A percentile compares a stretch with the other conserved stretches of the same genome.
phyloP scores from a whole-genome alignment of 257 asterid species.

The Scutellaria baicalensis region DNA sequence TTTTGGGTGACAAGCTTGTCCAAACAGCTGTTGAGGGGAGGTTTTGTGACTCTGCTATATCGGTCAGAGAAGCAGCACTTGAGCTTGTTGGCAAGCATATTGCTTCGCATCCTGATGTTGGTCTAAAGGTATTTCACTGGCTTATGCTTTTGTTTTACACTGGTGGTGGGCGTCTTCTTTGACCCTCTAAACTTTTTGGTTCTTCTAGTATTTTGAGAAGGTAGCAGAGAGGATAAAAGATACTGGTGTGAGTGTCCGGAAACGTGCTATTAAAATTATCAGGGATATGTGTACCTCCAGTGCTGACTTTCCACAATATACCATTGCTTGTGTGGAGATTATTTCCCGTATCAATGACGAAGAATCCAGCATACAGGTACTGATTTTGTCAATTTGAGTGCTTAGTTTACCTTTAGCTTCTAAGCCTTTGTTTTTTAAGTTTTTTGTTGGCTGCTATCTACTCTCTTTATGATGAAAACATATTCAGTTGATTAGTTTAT shows the following conservation, averaged over 20 bases:
- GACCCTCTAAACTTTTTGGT: conserved; percentile 18
- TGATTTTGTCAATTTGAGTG: conserved; percentile 7
- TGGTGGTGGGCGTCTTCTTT: conserved; percentile 15
- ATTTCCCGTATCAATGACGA: conserved; percentile 93
- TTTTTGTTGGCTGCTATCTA: background rate
- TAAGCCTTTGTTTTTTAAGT: background rate
- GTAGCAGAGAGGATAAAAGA: conserved; percentile 97
- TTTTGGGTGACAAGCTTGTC: conserved; percentile 79
- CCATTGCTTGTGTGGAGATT: conserved; percentile 80
- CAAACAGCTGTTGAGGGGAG: conserved; percentile 97
- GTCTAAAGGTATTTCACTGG: conserved; percentile 70
- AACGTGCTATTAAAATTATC: conserved; percentile 92
- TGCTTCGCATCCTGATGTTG: conserved; percentile 99
- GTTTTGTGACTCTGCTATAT: conserved; percentile 93
- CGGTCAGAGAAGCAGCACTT: conserved; percentile 98
- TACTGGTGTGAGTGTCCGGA: conserved; percentile 97
- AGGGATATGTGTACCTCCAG: conserved; percentile 91
- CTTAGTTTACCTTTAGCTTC: conserved; percentile 2
- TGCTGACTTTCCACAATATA: conserved; percentile 54
- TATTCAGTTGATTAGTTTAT: background rate
- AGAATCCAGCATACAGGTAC: conserved; percentile 96
- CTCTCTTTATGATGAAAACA: background rate
- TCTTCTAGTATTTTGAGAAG: conserved; percentile 84
- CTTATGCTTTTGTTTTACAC: conserved; percentile 7
- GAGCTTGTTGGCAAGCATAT: conserved; percentile 99